phyloP scores from a whole-genome alignment of 495 filamentous ascomycete species.

The Tuber borchii region DNA sequence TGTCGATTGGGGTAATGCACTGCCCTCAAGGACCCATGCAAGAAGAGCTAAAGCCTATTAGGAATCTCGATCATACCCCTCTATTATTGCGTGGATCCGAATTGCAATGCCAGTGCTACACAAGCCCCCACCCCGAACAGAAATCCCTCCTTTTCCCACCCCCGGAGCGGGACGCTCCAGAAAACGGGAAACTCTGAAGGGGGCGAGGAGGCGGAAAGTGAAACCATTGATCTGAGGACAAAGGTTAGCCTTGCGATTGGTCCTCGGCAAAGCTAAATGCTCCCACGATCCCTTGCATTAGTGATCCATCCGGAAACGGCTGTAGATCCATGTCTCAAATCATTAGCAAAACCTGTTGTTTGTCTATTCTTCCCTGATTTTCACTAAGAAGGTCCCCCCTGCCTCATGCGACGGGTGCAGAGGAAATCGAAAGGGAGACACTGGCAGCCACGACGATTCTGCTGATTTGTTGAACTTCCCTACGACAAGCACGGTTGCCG shows the following conservation, averaged over 20 bases:
- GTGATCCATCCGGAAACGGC: background rate
- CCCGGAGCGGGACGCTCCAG: background rate
- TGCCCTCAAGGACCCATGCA: background rate
- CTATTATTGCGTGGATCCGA: background rate
- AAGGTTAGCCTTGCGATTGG: background rate
- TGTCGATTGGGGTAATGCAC: background rate
- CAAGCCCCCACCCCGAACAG: background rate
- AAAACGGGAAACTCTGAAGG: background rate
- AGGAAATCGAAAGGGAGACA: background rate
- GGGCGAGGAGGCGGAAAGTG: background rate
- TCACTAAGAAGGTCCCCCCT: background rate
- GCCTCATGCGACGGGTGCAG: background rate
- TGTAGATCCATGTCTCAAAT: background rate
- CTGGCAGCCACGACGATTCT: background rate
- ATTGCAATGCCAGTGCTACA: background rate
- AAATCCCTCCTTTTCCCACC: background rate
- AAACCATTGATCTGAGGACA: background rate
- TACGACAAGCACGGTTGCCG: background rate
- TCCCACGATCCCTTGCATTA: background rate
- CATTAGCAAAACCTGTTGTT: background rate
- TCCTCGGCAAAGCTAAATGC: background rate
- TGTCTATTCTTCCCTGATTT: background rate
- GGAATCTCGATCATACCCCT: background rate
- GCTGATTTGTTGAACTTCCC: background rate
- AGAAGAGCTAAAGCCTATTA: background rate